A percentile compares a stretch with the other conserved stretches of the same genome.
phyloP scores from a whole-genome alignment of 352 stramenopile genomes.

The Aphanomyces euteiches region DNA sequence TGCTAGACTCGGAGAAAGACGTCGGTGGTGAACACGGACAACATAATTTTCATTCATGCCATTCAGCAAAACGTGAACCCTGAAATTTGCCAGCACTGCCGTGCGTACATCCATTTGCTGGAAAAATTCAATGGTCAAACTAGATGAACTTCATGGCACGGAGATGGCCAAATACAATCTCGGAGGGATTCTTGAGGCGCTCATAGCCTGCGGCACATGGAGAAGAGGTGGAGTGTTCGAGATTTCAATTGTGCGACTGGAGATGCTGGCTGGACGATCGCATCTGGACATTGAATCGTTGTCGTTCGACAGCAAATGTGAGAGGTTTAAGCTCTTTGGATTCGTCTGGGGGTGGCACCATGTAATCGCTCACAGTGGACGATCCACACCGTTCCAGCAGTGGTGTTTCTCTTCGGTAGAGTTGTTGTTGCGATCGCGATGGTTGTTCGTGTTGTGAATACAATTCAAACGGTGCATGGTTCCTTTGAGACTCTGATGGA shows the following conservation, averaged over 20 bases:
- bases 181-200: too few species aligned
- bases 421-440: neutral
- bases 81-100: too few species aligned
- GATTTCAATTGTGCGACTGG: neutral
- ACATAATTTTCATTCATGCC: too few species aligned
- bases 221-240: too few species aligned
- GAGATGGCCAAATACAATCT: too few species aligned
- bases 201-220: too few species aligned
- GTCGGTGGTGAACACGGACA: too few species aligned
- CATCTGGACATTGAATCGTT: constrained; percentile 17
- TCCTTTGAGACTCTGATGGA: neutral
- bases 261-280: constrained; percentile 1
- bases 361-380: constrained; percentile 16
- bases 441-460: neutral
- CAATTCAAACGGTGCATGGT: neutral
- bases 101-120: too few species aligned
- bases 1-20: too few species aligned
- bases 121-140: too few species aligned
- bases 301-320: neutral
- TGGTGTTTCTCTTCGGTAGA: constrained; percentile 1
- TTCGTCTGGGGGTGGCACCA: neutral
- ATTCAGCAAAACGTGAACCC: too few species aligned
- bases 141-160: too few species aligned
- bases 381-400: constrained; percentile 11
- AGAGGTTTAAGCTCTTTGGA: constrained; percentile 10